A percentile compares a stretch with the other conserved stretches of the same genome.
Evolutionary conservation across 768 basidiomycete genomes (phyloP).

Genomic region (Cantharellus anzutake): DNA sequence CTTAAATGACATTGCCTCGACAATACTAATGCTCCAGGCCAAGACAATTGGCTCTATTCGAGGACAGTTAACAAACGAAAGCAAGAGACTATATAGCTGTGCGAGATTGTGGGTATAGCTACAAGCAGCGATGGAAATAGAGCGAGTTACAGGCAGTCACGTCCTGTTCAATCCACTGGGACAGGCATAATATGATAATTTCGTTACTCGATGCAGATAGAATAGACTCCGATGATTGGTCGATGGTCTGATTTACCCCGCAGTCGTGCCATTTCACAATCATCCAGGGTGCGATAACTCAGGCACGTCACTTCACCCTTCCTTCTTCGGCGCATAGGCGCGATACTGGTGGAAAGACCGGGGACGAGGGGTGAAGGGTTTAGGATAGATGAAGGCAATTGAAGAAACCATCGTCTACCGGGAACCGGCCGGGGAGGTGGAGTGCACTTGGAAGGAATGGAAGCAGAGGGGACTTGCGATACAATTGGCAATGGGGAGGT

Average conservation of each 20-base stretch:
- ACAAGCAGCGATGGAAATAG: too few relatives aligned
- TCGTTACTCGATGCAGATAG: slow-evolving; percentile 33
- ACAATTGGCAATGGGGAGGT: not conserved
- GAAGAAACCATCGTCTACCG: slow-evolving; percentile 13
- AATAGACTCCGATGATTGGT: slow-evolving; percentile 67
- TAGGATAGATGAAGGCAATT: slow-evolving; percentile 11
- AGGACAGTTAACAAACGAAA: too few relatives aligned
- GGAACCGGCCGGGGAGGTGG: not conserved
- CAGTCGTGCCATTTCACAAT: slow-evolving; percentile 51
- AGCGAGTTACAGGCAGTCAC: too few relatives aligned
- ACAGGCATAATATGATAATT: too few relatives aligned
- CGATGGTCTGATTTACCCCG: slow-evolving; percentile 72
- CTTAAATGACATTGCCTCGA: too few relatives aligned
- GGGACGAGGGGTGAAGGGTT: slow-evolving; percentile 6
- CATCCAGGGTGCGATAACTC: slow-evolving; percentile 53
- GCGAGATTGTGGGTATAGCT: too few relatives aligned
- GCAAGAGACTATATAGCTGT: too few relatives aligned
- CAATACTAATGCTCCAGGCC: too few relatives aligned
- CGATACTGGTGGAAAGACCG: slow-evolving; percentile 13
- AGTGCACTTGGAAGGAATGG: not conserved
- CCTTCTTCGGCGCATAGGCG: slow-evolving; percentile 21
- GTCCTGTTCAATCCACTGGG: too few relatives aligned
- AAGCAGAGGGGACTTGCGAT: not conserved
- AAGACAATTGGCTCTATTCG: too few relatives aligned
- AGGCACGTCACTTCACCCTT: slow-evolving; percentile 55